A percentile compares a stretch with the other conserved stretches of the same genome.
Evolutionary conservation across 441 rosid genomes (phyloP).

Genomic region (Geranium incanum): DNA sequence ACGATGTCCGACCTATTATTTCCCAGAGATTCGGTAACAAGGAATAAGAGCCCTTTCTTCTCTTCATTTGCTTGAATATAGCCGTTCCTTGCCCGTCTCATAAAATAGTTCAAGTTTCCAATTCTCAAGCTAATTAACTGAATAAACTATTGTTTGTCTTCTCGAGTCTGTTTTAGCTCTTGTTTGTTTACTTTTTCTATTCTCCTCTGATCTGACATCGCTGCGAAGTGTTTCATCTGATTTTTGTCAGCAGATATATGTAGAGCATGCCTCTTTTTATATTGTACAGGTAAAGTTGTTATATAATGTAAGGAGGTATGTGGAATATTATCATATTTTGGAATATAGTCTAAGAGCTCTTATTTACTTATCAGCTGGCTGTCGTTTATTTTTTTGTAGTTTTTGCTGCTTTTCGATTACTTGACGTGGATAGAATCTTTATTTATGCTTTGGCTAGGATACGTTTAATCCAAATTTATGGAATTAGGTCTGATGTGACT

Average conservation of each 20-base stretch:
- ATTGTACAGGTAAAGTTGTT: constrained; percentile 43
- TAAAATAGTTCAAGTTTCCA: constrained; percentile 30
- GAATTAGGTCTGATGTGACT: neutral
- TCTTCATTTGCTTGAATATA: constrained; percentile 42
- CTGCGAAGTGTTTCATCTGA: constrained; percentile 28
- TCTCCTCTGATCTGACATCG: constrained; percentile 31
- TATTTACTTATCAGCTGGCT: constrained; percentile 18
- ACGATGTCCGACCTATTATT: constrained; percentile 80
- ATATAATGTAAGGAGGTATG: constrained; percentile 30
- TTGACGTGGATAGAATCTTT: constrained; percentile 5
- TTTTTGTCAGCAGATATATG: constrained; percentile 32
- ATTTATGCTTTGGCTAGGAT: constrained; percentile 9
- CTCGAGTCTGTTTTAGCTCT: constrained; percentile 29
- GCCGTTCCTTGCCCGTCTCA: constrained; percentile 30
- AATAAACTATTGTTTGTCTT: constrained; percentile 39
- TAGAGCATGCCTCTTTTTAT: constrained; percentile 29
- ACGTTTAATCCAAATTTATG: too few species aligned
- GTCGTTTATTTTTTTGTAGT: constrained; percentile 4
- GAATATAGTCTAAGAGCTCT: constrained; percentile 29
- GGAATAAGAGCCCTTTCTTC: constrained; percentile 60
- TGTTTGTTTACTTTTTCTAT: constrained; percentile 16
- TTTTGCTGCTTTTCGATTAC: neutral
- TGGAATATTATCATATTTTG: constrained; percentile 32
- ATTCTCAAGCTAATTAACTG: constrained; percentile 31
- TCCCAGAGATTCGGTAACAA: constrained; percentile 79